Conservation (phyloP, 192 early-diverging fungal genomes). For the Coemansia asiatica region DNA sequence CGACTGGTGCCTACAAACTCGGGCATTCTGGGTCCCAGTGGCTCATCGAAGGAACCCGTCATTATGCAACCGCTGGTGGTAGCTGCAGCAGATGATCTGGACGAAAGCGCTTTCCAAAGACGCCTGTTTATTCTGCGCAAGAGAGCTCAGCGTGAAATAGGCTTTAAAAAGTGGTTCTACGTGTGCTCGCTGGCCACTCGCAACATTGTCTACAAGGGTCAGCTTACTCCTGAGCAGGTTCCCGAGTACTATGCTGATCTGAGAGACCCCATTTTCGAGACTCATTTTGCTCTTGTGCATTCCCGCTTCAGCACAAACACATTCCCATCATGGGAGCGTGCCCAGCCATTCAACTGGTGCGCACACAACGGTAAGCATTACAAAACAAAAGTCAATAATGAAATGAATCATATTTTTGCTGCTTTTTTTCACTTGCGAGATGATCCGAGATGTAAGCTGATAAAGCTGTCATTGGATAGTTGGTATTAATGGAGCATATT, state of each 20-base stretch:
- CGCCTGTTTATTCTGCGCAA: slow-evolving; percentile 90
- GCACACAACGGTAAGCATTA: slow-evolving; percentile 88
- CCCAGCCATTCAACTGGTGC: slow-evolving; percentile 97
- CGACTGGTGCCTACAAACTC: slow-evolving; percentile 82
- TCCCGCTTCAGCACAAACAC: slow-evolving; percentile 99
- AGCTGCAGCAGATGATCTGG: slow-evolving; percentile 43
- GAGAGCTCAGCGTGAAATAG: slow-evolving; percentile 82
- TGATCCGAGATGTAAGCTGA: no score
- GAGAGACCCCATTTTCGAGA: slow-evolving; percentile 73
- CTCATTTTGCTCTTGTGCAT: slow-evolving; percentile 96
- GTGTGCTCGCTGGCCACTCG: slow-evolving; percentile 92
- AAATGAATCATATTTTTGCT: no score
- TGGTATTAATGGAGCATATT: no score
- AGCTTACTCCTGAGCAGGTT: slow-evolving; percentile 91
- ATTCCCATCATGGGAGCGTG: slow-evolving; percentile 98
- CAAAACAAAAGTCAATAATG: not conserved
- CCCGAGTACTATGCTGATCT: slow-evolving; percentile 92
- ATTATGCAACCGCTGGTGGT: slow-evolving; percentile 93
- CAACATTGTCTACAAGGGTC: slow-evolving; percentile 97
- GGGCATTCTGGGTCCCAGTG: slow-evolving; percentile 85
- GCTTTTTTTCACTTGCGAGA: no score
- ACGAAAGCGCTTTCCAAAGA: slow-evolving; percentile 67
- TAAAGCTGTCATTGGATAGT: no score
- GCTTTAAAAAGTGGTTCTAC: slow-evolving; percentile 91
- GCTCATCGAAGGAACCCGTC: slow-evolving; percentile 85